Percentiles rank a stretch among this genome's conserved stretches.
Conservation (phyloP, 2,329 filamentous ascomycete species). For the Myriosclerotinia duriaeana region DNA sequence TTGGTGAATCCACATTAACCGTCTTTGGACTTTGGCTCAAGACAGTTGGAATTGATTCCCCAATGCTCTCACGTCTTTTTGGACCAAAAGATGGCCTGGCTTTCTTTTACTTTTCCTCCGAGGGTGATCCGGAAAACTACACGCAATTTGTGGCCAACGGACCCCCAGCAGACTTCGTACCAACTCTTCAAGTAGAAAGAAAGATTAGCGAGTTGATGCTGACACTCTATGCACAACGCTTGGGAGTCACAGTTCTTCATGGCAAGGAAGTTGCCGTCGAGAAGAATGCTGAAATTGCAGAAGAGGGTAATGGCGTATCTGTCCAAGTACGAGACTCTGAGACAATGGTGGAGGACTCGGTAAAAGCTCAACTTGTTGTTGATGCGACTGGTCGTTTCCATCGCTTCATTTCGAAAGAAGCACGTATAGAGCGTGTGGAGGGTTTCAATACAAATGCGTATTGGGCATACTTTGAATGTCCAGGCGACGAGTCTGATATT, state of each 20-base stretch:
- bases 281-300: background rate
- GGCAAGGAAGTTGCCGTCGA: constrained; percentile 26
- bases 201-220: constrained; percentile 38
- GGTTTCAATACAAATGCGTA: constrained; percentile 33
- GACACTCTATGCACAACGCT: constrained; percentile 35
- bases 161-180: constrained; percentile 29
- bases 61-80: constrained; percentile 32
- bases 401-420: constrained; percentile 32
- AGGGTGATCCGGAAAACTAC: constrained; percentile 29
- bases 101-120: constrained; percentile 34
- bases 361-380: constrained; percentile 29
- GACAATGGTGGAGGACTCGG: constrained; percentile 21
- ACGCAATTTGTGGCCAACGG: constrained; percentile 29
- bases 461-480: constrained; percentile 33
- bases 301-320: background rate
- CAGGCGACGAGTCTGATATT: constrained; percentile 33
- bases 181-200: constrained; percentile 35
- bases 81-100: constrained; percentile 37
- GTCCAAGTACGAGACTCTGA: constrained; percentile 20
- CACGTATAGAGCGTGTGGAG: constrained; percentile 29
- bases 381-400: constrained; percentile 36
- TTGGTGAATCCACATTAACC: constrained; percentile 36
- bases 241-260: constrained; percentile 36
- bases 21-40: constrained; percentile 33
- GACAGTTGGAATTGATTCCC: constrained; percentile 27